These are phyloP conservation scores for Torrubiellomyces zombiae DNA, from an alignment of 2,329 filamentous ascomycete species.

Conservation along the genomic window DNA sequence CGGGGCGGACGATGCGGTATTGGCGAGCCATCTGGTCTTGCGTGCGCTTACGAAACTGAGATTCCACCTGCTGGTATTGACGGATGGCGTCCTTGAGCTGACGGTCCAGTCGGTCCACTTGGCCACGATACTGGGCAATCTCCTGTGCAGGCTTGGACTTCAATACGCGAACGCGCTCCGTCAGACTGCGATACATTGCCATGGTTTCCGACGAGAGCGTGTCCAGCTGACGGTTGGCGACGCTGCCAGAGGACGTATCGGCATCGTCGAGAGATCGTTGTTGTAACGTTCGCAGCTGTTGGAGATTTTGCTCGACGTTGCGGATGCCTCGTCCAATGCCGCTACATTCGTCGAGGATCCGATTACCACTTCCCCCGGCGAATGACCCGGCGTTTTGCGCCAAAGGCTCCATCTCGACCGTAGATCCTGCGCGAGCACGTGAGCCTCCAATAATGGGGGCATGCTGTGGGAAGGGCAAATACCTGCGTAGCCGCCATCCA, in stretches of 20 bases:
- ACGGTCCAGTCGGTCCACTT: constrained; percentile 68
- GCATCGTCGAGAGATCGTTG: constrained; percentile 57
- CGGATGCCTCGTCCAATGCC: constrained; percentile 66
- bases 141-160: constrained; percentile 68
- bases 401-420: constrained; percentile 58
- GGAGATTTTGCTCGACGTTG: constrained; percentile 54
- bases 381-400: constrained; percentile 32
- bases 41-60: constrained; percentile 61
- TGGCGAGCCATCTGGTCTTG: constrained; percentile 76
- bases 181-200: constrained; percentile 63
- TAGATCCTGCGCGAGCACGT: constrained; percentile 22
- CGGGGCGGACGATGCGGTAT: constrained; percentile 74
- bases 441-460: too few relatives aligned
- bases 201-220: constrained; percentile 63
- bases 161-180: constrained; percentile 61
- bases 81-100: constrained; percentile 68
- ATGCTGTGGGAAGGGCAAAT: not conserved
- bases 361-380: constrained; percentile 45
- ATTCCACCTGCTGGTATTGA: constrained; percentile 66
- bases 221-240: constrained; percentile 54
- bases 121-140: constrained; percentile 55
- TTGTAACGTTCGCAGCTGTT: constrained; percentile 55
- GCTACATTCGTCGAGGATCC: constrained; percentile 70
- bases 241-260: constrained; percentile 50
- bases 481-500: constrained; percentile 15